phyloP scores from a whole-genome alignment of 495 filamentous ascomycete species.

The Penicillium arizonense region DNA sequence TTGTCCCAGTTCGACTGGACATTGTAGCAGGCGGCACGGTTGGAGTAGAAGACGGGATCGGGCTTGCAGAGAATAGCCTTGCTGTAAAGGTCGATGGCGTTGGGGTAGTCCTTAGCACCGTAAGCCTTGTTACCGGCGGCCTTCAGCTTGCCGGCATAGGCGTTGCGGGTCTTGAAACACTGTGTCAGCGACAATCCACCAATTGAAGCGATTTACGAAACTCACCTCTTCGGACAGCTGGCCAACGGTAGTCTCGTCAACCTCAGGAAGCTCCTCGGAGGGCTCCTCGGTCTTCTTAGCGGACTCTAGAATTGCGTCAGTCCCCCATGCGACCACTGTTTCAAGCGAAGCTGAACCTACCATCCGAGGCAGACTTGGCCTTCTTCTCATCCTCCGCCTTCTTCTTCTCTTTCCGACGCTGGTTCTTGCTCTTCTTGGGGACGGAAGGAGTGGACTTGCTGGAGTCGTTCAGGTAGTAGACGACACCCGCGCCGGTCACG shows the following conservation, averaged over 20 bases:
- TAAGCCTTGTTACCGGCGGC: slow-evolving; percentile 96
- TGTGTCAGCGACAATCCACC: slow-evolving; percentile 4
- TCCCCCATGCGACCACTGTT: slow-evolving; percentile 7
- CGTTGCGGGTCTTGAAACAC: slow-evolving; percentile 54
- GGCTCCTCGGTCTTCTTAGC: slow-evolving; percentile 59
- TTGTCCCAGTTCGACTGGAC: slow-evolving; percentile 89
- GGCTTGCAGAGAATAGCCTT: slow-evolving; percentile 96
- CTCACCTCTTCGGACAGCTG: slow-evolving; percentile 65
- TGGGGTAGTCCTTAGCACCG: slow-evolving; percentile 83
- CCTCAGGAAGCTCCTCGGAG: slow-evolving; percentile 78
- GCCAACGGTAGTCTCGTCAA: slow-evolving; percentile 75
- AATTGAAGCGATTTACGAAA: slow-evolving; percentile 3
- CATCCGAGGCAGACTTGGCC: slow-evolving; percentile 46
- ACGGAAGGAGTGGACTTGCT: slow-evolving; percentile 31
- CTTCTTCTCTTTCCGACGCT: slow-evolving; percentile 59
- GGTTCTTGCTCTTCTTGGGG: slow-evolving; percentile 60
- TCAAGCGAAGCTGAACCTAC: slow-evolving; percentile 23
- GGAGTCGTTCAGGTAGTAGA: slow-evolving; percentile 75
- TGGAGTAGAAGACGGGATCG: slow-evolving; percentile 98
- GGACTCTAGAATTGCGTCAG: slow-evolving; percentile 37
- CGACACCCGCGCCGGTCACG: slow-evolving; percentile 81
- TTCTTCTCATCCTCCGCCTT: slow-evolving; percentile 71
- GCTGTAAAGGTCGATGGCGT: slow-evolving; percentile 89
- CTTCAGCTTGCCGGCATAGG: slow-evolving; percentile 88
- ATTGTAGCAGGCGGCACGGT: slow-evolving; percentile 96